Percentiles rank a stretch among this genome's conserved stretches.
Evolutionary conservation across 495 filamentous ascomycete species (phyloP).

Genomic region (Aspergillus homomorphus): DNA sequence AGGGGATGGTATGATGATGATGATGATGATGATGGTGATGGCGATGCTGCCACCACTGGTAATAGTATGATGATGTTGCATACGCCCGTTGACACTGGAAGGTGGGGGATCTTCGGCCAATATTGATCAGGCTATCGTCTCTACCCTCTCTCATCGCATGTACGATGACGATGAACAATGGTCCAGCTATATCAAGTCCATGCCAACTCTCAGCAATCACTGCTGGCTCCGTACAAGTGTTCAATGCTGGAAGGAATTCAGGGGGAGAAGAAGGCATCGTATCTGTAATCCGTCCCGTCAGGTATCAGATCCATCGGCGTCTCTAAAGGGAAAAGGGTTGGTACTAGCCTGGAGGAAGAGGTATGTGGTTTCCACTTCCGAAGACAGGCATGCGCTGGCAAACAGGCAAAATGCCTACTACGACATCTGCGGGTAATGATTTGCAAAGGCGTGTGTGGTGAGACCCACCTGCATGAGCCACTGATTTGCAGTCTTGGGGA

Average conservation of each 20-base stretch:
- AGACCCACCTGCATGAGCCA: conserved; percentile 15
- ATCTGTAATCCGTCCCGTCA: background rate
- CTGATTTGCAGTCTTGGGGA: conserved; percentile 16
- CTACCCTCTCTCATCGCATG: background rate
- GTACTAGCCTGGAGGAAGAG: no score
- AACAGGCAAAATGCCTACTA: conserved; percentile 16
- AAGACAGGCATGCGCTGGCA: conserved; percentile 22
- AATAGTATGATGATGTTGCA: conserved; percentile 22
- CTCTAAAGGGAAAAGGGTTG: conserved; percentile 2
- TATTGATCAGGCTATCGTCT: background rate
- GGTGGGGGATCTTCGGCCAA: conserved; percentile 8
- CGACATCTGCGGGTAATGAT: conserved; percentile 26
- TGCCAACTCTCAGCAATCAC: background rate
- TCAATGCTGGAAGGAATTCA: background rate
- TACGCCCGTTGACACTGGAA: conserved; percentile 12
- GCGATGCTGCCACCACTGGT: background rate
- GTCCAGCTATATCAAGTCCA: background rate
- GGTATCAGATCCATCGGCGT: background rate
- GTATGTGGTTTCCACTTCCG: conserved; percentile 20
- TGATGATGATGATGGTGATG: background rate
- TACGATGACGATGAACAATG: conserved; percentile 1
- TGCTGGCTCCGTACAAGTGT: background rate
- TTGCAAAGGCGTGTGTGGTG: conserved; percentile 21
- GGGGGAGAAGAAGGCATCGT: background rate
- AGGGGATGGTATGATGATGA: conserved; percentile 12